Evolutionary conservation across 768 basidiomycete genomes (phyloP), one percentile per base, ranked within the genome.

Genomic region (Panaeolus papilionaceus): DNA sequence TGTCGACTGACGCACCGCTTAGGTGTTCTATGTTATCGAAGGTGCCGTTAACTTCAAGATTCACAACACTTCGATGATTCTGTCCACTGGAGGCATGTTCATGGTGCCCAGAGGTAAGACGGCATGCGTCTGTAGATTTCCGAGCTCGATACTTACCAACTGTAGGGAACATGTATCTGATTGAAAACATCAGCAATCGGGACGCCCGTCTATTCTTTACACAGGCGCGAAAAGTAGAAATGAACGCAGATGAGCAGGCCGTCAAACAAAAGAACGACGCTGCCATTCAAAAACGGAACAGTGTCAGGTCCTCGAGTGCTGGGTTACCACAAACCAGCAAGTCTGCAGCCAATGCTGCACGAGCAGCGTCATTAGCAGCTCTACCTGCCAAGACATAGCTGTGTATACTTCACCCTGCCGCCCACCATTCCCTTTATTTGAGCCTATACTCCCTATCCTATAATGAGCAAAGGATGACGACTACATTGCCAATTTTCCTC

Each of bases 191-290:
- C 23, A 86, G 85, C 20, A 85, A 91, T 61, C 88, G 92, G 40
- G 89, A 92, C 62, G 94, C 91, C 23, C 88, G 86, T 72, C 79
- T 99, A 8, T 98, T 97, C 82, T 99, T 98, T 80, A 91, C 95
- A 0, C 97, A 98, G 80, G 94, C 93, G n/a, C 80, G 85, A 37
- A 85, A 84, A 69, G 75, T 83, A 18, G 72, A 64, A 2, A 74
- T 76, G 72, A 73, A 67, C 58, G 61, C 63, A 4, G 75, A 74
- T 12, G 76, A 77, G 49, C 68, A 68, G 40, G 49, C 67, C 12
- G 70, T 69, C 2, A 73, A 72, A 61, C 72, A 71, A 8, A 63
- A 39, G 9, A 71, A 75, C 10, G 42, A 65, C 4, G 73, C 73
- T 2, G 76, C 74, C 38, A 62, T 64, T 2, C 71, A 71, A 62